Conservation (phyloP, 495 filamentous ascomycete species). For the Neurospora sp. region DNA sequence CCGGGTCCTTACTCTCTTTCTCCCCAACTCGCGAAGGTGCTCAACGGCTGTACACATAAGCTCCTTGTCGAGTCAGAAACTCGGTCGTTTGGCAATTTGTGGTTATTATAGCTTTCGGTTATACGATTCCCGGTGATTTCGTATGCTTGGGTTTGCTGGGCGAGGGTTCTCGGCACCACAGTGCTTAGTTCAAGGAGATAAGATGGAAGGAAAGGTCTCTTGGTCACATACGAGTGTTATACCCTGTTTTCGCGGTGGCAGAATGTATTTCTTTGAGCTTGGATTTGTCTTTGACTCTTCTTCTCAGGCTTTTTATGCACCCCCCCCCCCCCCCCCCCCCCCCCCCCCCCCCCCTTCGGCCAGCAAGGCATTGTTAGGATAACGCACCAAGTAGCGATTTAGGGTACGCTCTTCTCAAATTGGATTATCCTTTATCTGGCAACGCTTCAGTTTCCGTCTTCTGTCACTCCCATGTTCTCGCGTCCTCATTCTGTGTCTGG, state of each 20-base stretch:
- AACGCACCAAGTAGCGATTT: background rate
- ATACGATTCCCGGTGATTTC: background rate
- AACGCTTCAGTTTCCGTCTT: background rate
- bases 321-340: too few species aligned
- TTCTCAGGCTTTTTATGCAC: background rate
- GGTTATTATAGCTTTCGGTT: background rate
- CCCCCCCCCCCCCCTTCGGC: too few species aligned
- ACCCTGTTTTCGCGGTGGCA: background rate
- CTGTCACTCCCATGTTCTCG: background rate
- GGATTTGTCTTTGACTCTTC: background rate
- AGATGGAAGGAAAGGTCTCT: background rate
- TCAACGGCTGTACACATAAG: background rate
- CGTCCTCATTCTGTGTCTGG: too few species aligned
- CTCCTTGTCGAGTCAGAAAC: background rate
- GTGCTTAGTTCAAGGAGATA: background rate
- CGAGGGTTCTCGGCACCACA: background rate
- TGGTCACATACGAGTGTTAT: background rate
- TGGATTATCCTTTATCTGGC: background rate
- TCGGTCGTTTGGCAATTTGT: background rate
- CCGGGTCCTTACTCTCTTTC: background rate
- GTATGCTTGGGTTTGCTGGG: background rate
- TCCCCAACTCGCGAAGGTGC: background rate
- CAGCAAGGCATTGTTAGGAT: background rate
- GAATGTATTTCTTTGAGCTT: background rate
- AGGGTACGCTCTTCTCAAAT: constrained; percentile 1